Evolutionary conservation across 2,329 filamentous ascomycete genomes (phyloP).

Genomic region (Exutisphaerella laricina): DNA sequence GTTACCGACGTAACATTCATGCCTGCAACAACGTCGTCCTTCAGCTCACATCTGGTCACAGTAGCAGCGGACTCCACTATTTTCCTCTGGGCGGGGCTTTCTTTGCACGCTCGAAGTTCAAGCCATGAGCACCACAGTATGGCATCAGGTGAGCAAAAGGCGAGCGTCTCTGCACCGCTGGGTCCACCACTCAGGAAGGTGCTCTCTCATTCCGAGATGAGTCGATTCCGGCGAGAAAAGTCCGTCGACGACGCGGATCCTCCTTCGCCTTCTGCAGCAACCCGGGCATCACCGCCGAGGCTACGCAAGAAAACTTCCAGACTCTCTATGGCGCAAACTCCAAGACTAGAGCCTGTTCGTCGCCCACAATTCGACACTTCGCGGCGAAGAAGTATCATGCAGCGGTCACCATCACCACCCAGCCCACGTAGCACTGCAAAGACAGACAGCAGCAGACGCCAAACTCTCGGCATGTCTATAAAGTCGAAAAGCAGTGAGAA

Average conservation of each 20-base stretch:
- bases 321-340: constrained; percentile 43
- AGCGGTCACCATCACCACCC: constrained; percentile 42
- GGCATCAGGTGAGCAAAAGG: neutral
- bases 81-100: constrained; percentile 40
- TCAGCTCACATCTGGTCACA: constrained; percentile 38
- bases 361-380: constrained; percentile 20
- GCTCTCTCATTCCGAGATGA: constrained; percentile 78
- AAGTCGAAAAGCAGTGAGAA: constrained; percentile 41
- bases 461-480: constrained; percentile 48
- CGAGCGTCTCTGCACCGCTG: constrained; percentile 39
- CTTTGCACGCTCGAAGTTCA: neutral
- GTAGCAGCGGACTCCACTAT: constrained; percentile 48
- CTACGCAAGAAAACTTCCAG: constrained; percentile 53
- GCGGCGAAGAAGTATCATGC: constrained; percentile 24
- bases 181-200: constrained; percentile 77
- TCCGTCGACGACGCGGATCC: constrained; percentile 34
- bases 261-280: constrained; percentile 39
- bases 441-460: constrained; percentile 33
- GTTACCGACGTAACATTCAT: constrained; percentile 78
- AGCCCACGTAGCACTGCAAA: constrained; percentile 20
- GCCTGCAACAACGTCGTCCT: constrained; percentile 20
- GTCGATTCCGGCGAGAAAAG: constrained; percentile 61
- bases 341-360: constrained; percentile 41
- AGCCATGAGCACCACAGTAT: neutral
- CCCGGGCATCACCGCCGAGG: constrained; percentile 45